Conservation (phyloP, 129 eudicot genomes). For the Calendula officinalis region DNA sequence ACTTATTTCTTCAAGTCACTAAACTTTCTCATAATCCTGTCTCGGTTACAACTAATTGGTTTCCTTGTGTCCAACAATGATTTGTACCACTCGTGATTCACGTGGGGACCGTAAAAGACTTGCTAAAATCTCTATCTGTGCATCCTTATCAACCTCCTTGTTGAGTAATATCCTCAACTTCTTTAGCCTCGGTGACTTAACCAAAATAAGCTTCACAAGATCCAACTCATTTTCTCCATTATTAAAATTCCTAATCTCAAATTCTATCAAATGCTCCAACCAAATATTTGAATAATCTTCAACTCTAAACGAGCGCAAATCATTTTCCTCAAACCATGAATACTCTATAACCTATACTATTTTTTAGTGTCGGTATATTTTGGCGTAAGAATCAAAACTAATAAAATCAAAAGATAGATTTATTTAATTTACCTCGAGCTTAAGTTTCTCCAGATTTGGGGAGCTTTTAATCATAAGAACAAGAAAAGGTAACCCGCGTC, state of each 20-base stretch:
- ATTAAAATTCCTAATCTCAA: background rate
- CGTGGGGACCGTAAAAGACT: background rate
- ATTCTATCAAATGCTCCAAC: background rate
- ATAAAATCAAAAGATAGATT: background rate
- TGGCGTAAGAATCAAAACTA: background rate
- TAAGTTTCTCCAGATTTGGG: background rate
- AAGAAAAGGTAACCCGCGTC: background rate
- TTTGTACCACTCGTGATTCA: background rate
- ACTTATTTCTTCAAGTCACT: background rate
- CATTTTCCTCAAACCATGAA: background rate
- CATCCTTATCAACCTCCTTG: background rate
- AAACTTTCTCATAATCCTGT: background rate
- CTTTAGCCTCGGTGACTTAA: background rate
- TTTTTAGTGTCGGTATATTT: background rate
- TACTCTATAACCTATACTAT: background rate
- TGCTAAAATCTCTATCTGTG: background rate
- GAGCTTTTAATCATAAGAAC: background rate
- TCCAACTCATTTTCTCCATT: background rate
- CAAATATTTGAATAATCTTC: background rate
- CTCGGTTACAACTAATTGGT: background rate
- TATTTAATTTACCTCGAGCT: background rate
- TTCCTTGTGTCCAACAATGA: background rate
- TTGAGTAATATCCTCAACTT: background rate
- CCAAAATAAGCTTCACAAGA: background rate
- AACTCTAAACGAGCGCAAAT: background rate